phyloP scores from a whole-genome alignment of 371 early-diverging fungal species.

The Actinomortierella wolfii region DNA sequence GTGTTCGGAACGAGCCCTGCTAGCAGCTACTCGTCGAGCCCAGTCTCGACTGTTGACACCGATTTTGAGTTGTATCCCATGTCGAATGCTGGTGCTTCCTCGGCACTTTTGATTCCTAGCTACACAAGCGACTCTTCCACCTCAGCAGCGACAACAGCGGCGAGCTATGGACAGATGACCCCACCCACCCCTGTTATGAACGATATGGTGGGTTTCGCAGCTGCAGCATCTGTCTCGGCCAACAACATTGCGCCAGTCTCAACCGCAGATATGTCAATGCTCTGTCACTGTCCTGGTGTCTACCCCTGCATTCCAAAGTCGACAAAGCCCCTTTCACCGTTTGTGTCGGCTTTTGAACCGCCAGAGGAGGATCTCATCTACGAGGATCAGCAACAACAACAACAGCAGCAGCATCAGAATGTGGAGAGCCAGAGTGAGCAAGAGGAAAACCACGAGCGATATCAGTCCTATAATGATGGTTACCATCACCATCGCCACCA shows the following conservation, averaged over 20 bases:
- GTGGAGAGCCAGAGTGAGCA: slow-evolving; percentile 13
- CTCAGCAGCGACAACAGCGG: slow-evolving; percentile 3
- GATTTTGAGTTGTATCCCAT: slow-evolving; percentile 44
- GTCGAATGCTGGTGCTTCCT: background rate
- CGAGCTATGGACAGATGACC: slow-evolving; percentile 15
- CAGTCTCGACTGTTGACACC: background rate
- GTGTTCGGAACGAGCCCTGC: slow-evolving; percentile 26
- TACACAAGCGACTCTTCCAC: background rate
- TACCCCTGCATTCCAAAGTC: slow-evolving; percentile 25
- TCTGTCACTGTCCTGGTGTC: slow-evolving; percentile 43
- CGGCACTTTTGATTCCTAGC: no score
- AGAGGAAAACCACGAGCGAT: slow-evolving; percentile 9
- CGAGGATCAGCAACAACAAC: background rate
- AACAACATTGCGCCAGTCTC: slow-evolving; percentile 18
- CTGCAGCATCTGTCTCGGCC: no score
- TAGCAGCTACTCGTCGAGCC: slow-evolving; percentile 3
- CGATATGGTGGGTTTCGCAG: slow-evolving; percentile 1
- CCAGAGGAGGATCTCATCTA: slow-evolving; percentile 1
- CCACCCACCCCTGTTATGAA: slow-evolving; percentile 27
- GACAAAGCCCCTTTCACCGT: no score
- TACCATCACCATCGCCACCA: no score
- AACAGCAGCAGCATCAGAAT: slow-evolving; percentile 22
- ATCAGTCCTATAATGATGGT: background rate
- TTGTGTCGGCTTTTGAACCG: slow-evolving; percentile 7
- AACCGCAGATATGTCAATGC: slow-evolving; percentile 30